These are phyloP conservation scores for Penicillium daleae DNA, from an alignment of 495 filamentous ascomycete species.

Conservation along the genomic window DNA sequence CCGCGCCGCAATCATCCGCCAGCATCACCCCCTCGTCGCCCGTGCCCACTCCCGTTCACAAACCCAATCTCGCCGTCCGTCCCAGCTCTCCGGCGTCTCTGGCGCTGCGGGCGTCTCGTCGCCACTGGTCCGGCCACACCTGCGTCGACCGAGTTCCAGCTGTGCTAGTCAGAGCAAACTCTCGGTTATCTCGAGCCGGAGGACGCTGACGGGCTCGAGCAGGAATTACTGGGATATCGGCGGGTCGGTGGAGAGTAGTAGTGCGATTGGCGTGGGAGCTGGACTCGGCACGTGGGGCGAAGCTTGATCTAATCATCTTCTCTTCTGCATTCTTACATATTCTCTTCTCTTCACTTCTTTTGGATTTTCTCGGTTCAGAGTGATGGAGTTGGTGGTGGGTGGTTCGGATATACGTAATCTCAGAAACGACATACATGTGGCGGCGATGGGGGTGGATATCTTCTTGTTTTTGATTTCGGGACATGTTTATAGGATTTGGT, in stretches of 20 bases:
- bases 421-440: constrained; percentile 2
- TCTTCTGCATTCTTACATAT: background rate
- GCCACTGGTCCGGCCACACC: constrained; percentile 40
- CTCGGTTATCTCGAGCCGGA: constrained; percentile 59
- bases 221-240: constrained; percentile 89
- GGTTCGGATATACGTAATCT: constrained; percentile 3
- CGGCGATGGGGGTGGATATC: background rate
- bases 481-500: background rate
- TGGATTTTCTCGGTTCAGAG: background rate
- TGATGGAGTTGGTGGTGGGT: background rate
- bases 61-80: constrained; percentile 56
- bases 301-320: constrained; percentile 41
- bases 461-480: background rate
- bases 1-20: constrained; percentile 79
- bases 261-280: constrained; percentile 61
- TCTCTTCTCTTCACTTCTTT: background rate
- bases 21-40: constrained; percentile 82
- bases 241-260: constrained; percentile 73
- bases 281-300: constrained; percentile 79
- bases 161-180: constrained; percentile 79
- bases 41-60: constrained; percentile 51
- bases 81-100: constrained; percentile 48
- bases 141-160: constrained; percentile 63
- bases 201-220: constrained; percentile 59
- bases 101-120: constrained; percentile 49